Percentiles rank a stretch among this genome's conserved stretches.
Conservation (phyloP, 2,329 filamentous ascomycete genomes). For the Harringtonia lauricola region DNA sequence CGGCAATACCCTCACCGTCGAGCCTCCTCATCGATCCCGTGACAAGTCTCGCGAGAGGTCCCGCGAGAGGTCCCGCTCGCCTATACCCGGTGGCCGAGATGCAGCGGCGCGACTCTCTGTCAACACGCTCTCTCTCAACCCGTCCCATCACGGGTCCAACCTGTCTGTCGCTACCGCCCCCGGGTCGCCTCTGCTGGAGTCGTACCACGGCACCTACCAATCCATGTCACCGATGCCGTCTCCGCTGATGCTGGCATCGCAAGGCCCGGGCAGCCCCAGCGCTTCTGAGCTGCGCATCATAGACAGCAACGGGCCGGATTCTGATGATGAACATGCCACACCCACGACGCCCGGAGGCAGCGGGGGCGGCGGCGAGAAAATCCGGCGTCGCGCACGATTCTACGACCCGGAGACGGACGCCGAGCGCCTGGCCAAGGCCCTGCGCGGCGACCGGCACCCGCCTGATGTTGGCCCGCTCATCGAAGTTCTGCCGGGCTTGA, state of each 20-base stretch:
- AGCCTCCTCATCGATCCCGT: conserved; percentile 18
- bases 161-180: conserved; percentile 47
- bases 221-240: conserved; percentile 92
- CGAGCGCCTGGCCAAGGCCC: conserved; percentile 60
- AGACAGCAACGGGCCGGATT: conserved; percentile 41
- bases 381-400: conserved; percentile 57
- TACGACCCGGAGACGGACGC: conserved; percentile 79
- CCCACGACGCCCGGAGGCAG: conserved; percentile 14
- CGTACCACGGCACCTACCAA: conserved; percentile 90
- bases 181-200: conserved; percentile 76
- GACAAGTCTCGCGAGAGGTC: conserved; percentile 22
- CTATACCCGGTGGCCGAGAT: conserved; percentile 34
- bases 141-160: conserved; percentile 23
- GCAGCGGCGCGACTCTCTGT: conserved; percentile 44
- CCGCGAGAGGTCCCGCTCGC: conserved; percentile 30
- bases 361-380: conserved; percentile 28
- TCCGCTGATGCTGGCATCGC: conserved; percentile 49
- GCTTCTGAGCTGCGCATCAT: conserved; percentile 18
- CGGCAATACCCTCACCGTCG: conserved; percentile 30
- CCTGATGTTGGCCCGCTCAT: conserved; percentile 64
- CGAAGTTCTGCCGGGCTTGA: conserved; percentile 72
- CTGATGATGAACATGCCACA: conserved; percentile 24
- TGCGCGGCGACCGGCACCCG: conserved; percentile 50
- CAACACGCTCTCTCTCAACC: conserved; percentile 22
- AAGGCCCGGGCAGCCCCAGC: conserved; percentile 38